Base-by-base conservation (phyloP, 2,329 filamentous ascomycete species). In the Sarocladium kiliense region DNA sequence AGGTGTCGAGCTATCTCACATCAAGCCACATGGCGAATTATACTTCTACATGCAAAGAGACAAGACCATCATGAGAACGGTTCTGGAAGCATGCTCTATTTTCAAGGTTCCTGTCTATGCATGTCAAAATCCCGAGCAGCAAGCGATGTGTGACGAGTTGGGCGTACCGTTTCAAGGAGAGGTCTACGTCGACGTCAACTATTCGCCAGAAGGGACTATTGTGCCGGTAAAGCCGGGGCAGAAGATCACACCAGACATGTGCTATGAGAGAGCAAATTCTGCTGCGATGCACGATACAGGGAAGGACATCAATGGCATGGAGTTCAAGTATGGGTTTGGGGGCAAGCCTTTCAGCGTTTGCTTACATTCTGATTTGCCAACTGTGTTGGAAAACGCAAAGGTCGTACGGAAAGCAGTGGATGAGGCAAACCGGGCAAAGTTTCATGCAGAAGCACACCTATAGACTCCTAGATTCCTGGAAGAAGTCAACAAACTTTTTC, bases 1-100 rank as follows among this genome's bases (percentile, higher is more conserved):
- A 60, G 74, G 72, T 14, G 67, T 85, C 6, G 68, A 72, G 14
- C 66, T 87, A 25, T 74, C 83, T 60, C 84, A 87, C 60, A 78
- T 87, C 39, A 87, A 85, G 64, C 81, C 82, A 2, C 82, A 86
- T 55, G 81, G 82, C 3, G 75, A 80, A 21, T 70, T 86, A 1
- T 85, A 83, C 62, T 68, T 68, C 37, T 66, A 64, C 44, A 64
- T 70, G 61, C 64, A 66, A 45, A 47, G 57, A 16, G 67, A 69
- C 54, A 50, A 53, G 2, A 30, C 27, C 1, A 64, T 66, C 30
- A 64, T 65, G 55, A 61, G 25, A 10, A 27, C 44, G 3, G 44
- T 47, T 12, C 23, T 51, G 34, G 54, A 36, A 36, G 34, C 41
- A 30, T 55, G 54, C n/a, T n/a, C 36, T 11, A n/a, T 51, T 21